Evolutionary conservation across 768 basidiomycete genomes (phyloP).

Genomic region (Leccinum pellstonianum): DNA sequence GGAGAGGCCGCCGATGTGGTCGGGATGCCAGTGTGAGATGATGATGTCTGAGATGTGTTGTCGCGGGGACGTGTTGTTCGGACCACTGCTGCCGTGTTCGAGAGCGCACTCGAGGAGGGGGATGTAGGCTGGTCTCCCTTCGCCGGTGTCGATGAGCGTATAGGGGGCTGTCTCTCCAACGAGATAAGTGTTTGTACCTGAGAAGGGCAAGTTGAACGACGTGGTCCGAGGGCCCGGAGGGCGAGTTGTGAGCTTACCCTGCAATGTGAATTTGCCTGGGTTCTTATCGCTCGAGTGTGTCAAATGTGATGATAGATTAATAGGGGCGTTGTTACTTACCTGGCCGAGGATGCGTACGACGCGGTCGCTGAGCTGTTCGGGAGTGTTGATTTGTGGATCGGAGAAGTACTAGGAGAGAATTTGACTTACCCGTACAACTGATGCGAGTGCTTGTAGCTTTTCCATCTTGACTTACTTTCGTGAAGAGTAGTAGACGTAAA

Average conservation of each 20-base stretch:
- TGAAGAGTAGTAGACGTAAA: slow-evolving; percentile 5
- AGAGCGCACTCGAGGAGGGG: slow-evolving; percentile 64
- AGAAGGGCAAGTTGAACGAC: neutral
- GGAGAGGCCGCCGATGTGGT: slow-evolving; percentile 79
- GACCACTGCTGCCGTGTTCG: slow-evolving; percentile 34
- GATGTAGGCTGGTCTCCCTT: slow-evolving; percentile 68
- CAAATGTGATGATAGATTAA: neutral
- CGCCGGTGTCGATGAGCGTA: slow-evolving; percentile 80
- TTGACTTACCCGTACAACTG: slow-evolving; percentile 50
- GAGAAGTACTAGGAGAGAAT: neutral
- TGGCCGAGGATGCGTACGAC: slow-evolving; percentile 74
- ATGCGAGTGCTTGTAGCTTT: slow-evolving; percentile 48
- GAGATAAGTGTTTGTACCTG: slow-evolving; percentile 91
- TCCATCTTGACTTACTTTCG: slow-evolving; percentile 39
- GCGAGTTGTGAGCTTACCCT: slow-evolving; percentile 47
- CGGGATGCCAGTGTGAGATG: slow-evolving; percentile 87
- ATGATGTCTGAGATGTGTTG: slow-evolving; percentile 81
- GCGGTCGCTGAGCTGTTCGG: slow-evolving; percentile 59
- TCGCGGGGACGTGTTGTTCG: neutral
- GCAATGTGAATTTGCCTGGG: slow-evolving; percentile 84
- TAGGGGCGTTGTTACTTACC: slow-evolving; percentile 38
- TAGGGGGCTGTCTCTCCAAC: slow-evolving; percentile 69
- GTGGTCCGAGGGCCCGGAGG: fast-evolving
- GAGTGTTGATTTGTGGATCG: neutral
- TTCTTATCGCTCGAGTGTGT: slow-evolving; percentile 48